Base-by-base conservation (phyloP, 495 filamentous ascomycete species). In the Aspergillus bridgeri region DNA sequence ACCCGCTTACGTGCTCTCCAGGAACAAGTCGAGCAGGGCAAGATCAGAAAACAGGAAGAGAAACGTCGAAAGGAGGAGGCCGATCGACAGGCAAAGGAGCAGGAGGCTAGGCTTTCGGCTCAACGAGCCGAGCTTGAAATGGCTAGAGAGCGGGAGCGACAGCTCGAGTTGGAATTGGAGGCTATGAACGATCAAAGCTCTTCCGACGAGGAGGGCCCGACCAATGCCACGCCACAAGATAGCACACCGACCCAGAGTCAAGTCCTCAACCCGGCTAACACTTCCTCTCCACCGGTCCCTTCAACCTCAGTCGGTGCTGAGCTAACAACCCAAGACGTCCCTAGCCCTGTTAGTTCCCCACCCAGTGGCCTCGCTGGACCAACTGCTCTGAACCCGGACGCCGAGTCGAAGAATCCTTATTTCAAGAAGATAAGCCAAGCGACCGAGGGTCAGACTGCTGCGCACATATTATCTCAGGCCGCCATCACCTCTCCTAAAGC, bases 41-140 rank as follows among this genome's bases (percentile, higher is more conserved):
- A 97, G 74, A 75, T 98, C n/a, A 95, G 92, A 81, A 96, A 94
- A 69, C 87, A 92, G 63, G 95, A 98, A 70, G 95, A 96, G 75
- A 96, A 93, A 75, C 86, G 85, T 19, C 86, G 85, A 62, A 93
- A 89, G 76, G 91, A 96, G 70, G 93, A 92, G 48, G 90, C 92
- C 8, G 76, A 90, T 60, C 86, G 87, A 50, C 89, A 90, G 65
- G 88, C 92, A 21, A 92, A 90, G 64, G 90, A 96, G 65, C 92
- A 96, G 65, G 92, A 99, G 72, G 82, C 85, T 24, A 84, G 86
- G 66, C 78, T 98, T 49, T 89, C 89, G 47, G 86, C 88, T 44
- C 92, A 96, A 64, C 86, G 91, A 60, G 92, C 90, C 20, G 94
- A 99, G 70, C 86, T 99, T 46, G 95, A 97, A 72, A 88, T 86